Percentiles rank a stretch among this genome's conserved stretches.
phyloP scores from a whole-genome alignment of 768 basidiomycete genomes.

The Boletellus ananas region DNA sequence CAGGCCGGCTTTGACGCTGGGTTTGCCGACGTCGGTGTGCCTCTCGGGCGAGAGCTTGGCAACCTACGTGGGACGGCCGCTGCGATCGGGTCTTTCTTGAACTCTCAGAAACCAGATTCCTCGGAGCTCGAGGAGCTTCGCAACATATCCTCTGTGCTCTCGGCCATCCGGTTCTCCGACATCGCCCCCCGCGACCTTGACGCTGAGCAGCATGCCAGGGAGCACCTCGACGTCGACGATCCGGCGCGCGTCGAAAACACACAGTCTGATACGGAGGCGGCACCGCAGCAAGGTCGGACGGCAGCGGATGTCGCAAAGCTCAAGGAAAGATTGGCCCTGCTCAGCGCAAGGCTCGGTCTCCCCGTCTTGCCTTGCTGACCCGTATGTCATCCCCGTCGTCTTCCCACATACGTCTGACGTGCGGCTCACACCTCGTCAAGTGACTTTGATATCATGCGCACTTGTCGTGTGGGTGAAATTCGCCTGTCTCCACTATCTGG shows the following conservation, averaged over 20 bases:
- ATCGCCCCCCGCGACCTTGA: slow-evolving; percentile 74
- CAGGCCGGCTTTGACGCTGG: slow-evolving; percentile 91
- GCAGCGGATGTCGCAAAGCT: slow-evolving; percentile 40
- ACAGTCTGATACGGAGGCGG: slow-evolving; percentile 28
- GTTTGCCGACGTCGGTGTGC: slow-evolving; percentile 68
- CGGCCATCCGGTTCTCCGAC: slow-evolving; percentile 61
- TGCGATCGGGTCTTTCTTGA: slow-evolving; percentile 57
- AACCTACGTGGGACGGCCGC: slow-evolving; percentile 67
- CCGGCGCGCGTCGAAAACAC: slow-evolving; percentile 35
- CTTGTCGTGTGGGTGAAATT: not conserved
- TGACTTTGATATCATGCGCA: not conserved
- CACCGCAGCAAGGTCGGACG: slow-evolving; percentile 28
- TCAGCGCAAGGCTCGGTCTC: slow-evolving; percentile 35
- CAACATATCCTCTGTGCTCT: slow-evolving; percentile 53
- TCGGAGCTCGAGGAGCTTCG: slow-evolving; percentile 41
- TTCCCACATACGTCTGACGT: not conserved
- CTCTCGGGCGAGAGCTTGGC: slow-evolving; percentile 76
- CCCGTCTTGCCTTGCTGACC: slow-evolving; percentile 6
- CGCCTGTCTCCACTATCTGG: not conserved
- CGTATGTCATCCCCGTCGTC: not conserved
- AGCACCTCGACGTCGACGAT: slow-evolving; percentile 47
- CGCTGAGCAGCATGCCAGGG: slow-evolving; percentile 70
- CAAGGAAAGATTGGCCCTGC: slow-evolving; percentile 33
- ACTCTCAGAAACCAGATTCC: slow-evolving; percentile 22
- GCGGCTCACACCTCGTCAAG: not conserved